These are phyloP conservation scores for Hymenotorrendiella dingleyae DNA, from an alignment of 2,329 filamentous ascomycete genomes.

Conservation along the genomic window DNA sequence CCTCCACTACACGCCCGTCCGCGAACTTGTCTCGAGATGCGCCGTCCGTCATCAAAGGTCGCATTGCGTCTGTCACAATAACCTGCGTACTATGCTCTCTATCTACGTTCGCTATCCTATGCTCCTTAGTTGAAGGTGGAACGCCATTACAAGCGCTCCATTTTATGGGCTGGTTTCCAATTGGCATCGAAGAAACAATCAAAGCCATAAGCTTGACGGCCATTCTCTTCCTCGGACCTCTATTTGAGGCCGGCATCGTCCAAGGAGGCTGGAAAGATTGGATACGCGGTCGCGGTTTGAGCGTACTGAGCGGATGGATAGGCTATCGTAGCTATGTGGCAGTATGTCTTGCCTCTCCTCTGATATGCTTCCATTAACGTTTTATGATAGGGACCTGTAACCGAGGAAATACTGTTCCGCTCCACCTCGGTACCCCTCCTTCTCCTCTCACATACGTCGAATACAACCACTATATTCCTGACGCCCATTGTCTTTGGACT, in stretches of 20 bases:
- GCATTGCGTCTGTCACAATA: constrained; percentile 72
- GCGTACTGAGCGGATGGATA: constrained; percentile 67
- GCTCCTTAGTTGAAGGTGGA: constrained; percentile 41
- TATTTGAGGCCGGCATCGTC: constrained; percentile 73
- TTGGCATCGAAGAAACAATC: constrained; percentile 57
- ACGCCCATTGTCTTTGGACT: constrained; percentile 88
- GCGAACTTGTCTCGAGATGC: constrained; percentile 76
- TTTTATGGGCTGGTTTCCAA: constrained; percentile 75
- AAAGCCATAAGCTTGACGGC: constrained; percentile 65
- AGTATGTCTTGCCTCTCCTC: constrained; percentile 45
- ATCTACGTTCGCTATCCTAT: constrained; percentile 61
- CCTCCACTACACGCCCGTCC: constrained; percentile 71
- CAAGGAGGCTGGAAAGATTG: constrained; percentile 65
- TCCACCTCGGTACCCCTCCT: constrained; percentile 80
- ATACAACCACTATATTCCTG: constrained; percentile 61
- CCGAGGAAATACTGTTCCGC: constrained; percentile 91
- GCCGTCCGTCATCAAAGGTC: constrained; percentile 80
- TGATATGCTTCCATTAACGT: constrained; percentile 1
- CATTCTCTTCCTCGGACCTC: constrained; percentile 74
- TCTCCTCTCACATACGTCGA: constrained; percentile 55
- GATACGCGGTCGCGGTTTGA: constrained; percentile 49
- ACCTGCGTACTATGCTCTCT: constrained; percentile 66
- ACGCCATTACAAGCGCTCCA: constrained; percentile 53
- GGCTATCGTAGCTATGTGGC: constrained; percentile 83
- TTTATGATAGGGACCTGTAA: constrained; percentile 62